Base-by-base conservation (phyloP, 768 basidiomycete genomes). In the Trametes cinnabarina region DNA sequence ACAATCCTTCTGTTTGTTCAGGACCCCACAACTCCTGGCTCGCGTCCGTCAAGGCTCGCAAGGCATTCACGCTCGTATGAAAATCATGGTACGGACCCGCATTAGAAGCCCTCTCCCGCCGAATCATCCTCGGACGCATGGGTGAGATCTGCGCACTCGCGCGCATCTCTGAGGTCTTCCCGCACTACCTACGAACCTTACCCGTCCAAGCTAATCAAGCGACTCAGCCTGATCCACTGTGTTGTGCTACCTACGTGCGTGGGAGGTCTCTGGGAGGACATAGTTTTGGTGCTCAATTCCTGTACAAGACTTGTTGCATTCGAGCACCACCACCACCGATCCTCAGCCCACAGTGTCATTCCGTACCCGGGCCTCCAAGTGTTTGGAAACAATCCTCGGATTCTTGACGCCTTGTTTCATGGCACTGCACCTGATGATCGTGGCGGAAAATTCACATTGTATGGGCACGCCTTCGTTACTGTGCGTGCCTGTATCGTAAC, bases 51-150 rank as follows among this genome's bases (percentile, higher is more conserved):
- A 42, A 8, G 3, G 43, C 51, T 9, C 52, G 52, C 2, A 34
- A 17, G 14, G 42, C 42, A 3, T 32, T 57, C 7, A 8, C 55
- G 68, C n/a, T 48, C 25, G 46, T 56, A 8, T 56, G 55, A 26
- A 56, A 47, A 23, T n/a, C 26, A 1, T 56, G 55, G 55, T 28
- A 39, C 11, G 37, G 35, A n/a, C 37, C 47, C 14, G 55, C 47
- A 2, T 40, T 39, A 14, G 25, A 56, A 15, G 17, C 40, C 6
- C 55, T 56, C 26, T 56, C 40, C 26, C 6, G 7, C 14, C 26
- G 48, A 12, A 48, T 49, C 28, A 47, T 41, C 12, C 28, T 56
- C 3, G 28, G 46, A 4, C 39, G 55, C 11, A 48, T 56, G 55
- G 47, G 55, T n/a, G 37, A 56, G 22, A 41, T 48, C 46, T n/a